Conservation (phyloP, 2,329 filamentous ascomycete genomes). For the Bipolaris sorokiniana region DNA sequence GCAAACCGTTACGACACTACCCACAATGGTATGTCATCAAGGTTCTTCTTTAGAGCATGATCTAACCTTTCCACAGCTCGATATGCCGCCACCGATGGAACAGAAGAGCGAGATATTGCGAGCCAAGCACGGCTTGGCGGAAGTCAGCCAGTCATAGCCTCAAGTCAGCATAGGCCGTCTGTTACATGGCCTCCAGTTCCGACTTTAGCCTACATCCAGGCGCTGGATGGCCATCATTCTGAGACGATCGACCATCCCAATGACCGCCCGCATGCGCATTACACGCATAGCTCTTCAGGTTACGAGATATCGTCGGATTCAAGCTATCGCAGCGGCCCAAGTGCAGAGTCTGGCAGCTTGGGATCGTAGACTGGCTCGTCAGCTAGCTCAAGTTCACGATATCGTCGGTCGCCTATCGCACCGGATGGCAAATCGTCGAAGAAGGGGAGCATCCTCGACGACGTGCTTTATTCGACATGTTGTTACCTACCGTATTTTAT, state of each 20-base stretch:
- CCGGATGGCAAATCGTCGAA: slow-evolving; percentile 37
- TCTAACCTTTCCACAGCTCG: slow-evolving; percentile 29
- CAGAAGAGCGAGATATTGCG: slow-evolving; percentile 35
- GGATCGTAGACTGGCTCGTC: slow-evolving; percentile 34
- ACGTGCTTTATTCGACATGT: slow-evolving; percentile 39
- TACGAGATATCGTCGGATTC: slow-evolving; percentile 27
- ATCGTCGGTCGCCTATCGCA: slow-evolving; percentile 16
- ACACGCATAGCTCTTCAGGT: slow-evolving; percentile 25
- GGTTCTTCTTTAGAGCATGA: not conserved
- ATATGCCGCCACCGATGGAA: slow-evolving; percentile 34
- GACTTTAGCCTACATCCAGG: slow-evolving; percentile 25
- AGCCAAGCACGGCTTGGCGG: slow-evolving; percentile 19
- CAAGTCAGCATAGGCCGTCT: slow-evolving; percentile 9
- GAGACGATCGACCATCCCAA: slow-evolving; percentile 30
- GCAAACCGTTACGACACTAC: not conserved
- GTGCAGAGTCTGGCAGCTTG: slow-evolving; percentile 35
- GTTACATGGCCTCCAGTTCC: slow-evolving; percentile 23
- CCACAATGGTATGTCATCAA: not conserved
- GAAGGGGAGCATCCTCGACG: slow-evolving; percentile 33
- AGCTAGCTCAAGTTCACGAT: slow-evolving; percentile 22
- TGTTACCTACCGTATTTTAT: slow-evolving; percentile 45
- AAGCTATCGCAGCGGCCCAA: slow-evolving; percentile 37
- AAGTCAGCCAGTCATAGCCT: slow-evolving; percentile 3
- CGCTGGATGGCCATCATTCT: slow-evolving; percentile 39
- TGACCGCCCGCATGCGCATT: slow-evolving; percentile 31